phyloP scores from a whole-genome alignment of 768 basidiomycete genomes.

The Dictyophora rubrovolvata region DNA sequence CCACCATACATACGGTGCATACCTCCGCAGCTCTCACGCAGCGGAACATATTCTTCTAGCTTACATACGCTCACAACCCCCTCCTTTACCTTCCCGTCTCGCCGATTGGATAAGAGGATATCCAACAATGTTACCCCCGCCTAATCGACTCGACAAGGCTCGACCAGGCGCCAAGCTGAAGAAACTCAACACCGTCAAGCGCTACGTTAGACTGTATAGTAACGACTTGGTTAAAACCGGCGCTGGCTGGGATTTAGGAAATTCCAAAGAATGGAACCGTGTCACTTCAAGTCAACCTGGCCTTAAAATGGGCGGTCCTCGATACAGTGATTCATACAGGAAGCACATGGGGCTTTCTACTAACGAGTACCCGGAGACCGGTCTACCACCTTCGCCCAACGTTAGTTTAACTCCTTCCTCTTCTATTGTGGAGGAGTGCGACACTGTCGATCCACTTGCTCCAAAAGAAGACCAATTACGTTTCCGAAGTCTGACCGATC shows the following conservation, averaged over 20 bases:
- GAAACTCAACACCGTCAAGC: constrained; percentile 64
- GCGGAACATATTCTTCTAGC: constrained; percentile 90
- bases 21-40: constrained; percentile 74
- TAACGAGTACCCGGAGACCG: constrained; percentile 44
- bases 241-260: constrained; percentile 45
- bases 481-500: constrained; percentile 72
- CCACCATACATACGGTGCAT: constrained; percentile 52
- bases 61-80: constrained; percentile 76
- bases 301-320: constrained; percentile 43
- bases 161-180: constrained; percentile 65
- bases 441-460: constrained; percentile 20
- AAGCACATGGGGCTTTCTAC: constrained; percentile 64
- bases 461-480: constrained; percentile 44
- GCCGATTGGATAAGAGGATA: constrained; percentile 90
- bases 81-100: constrained; percentile 67
- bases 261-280: constrained; percentile 69
- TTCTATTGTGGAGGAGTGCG: constrained; percentile 23
- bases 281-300: constrained; percentile 44
- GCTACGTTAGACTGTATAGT: constrained; percentile 82
- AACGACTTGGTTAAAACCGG: constrained; percentile 69
- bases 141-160: constrained; percentile 37
- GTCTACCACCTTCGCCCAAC: constrained; percentile 19
- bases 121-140: constrained; percentile 62
- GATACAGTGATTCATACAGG: constrained; percentile 66
- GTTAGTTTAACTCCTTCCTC: constrained; percentile 26